A percentile compares a stretch with the other conserved stretches of the same genome.
Evolutionary conservation across 768 basidiomycete genomes (phyloP).

Genomic region (Lactifluus hygrophoroides): DNA sequence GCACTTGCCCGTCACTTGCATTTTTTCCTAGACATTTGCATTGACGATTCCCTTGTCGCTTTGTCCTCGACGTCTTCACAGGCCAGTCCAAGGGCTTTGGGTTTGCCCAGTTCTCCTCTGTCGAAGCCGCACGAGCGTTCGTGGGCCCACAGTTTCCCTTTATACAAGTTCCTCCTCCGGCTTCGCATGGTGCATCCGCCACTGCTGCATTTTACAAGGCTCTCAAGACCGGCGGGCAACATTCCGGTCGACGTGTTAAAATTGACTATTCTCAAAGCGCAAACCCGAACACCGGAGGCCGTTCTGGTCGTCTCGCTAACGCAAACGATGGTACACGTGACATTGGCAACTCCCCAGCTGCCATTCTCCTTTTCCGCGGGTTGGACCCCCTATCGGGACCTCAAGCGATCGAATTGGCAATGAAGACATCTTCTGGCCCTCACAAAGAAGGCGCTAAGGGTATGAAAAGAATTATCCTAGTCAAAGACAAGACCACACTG

Average conservation of each 20-base stretch:
- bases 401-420: conserved; percentile 77
- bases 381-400: conserved; percentile 83
- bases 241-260: conserved; percentile 81
- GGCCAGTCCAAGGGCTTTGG: conserved; percentile 94
- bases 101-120: conserved; percentile 85
- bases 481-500: conserved; percentile 82
- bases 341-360: conserved; percentile 77
- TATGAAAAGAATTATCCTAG: conserved; percentile 79
- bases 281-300: conserved; percentile 57
- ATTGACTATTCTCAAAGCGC: conserved; percentile 93
- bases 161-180: conserved; percentile 85
- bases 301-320: conserved; percentile 47
- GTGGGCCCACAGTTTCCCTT: conserved; percentile 88
- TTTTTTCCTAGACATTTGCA: conserved; percentile 46
- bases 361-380: conserved; percentile 84
- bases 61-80: conserved; percentile 26
- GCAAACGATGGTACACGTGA: conserved; percentile 93
- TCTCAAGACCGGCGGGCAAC: conserved; percentile 58
- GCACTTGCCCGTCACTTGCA: conserved; percentile 83
- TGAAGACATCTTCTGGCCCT: conserved; percentile 73
- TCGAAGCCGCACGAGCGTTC: conserved; percentile 84
- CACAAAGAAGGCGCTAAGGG: conserved; percentile 74
- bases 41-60: conserved; percentile 46
- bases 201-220: conserved; percentile 65
- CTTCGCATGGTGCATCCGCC: conserved; percentile 77